Evolutionary conservation across 2,329 filamentous ascomycete genomes (phyloP).

Genomic region (Thielaviopsis musarum): DNA sequence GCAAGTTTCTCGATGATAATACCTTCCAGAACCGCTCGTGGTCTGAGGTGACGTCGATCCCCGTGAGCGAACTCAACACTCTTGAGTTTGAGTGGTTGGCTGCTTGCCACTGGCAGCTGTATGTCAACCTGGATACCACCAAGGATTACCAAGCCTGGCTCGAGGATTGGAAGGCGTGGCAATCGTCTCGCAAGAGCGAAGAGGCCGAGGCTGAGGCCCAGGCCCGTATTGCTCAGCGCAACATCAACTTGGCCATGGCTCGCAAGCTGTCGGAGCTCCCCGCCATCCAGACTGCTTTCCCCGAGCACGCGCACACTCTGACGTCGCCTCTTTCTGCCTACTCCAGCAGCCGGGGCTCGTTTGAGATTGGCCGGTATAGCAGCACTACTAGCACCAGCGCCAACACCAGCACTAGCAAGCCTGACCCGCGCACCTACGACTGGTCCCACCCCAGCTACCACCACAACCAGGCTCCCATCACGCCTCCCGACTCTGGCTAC

Average conservation of each 20-base stretch:
- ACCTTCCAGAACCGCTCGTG: conserved; percentile 95
- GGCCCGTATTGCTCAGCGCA: conserved; percentile 10
- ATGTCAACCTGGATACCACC: conserved; percentile 65
- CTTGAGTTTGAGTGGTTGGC: conserved; percentile 80
- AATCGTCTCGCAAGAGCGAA: conserved; percentile 34
- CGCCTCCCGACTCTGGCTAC: conserved; percentile 44
- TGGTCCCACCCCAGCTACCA: conserved; percentile 12
- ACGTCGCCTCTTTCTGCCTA: conserved; percentile 18
- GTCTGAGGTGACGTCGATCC: conserved; percentile 86
- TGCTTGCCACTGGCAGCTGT: conserved; percentile 68
- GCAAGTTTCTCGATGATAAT: conserved; percentile 94
- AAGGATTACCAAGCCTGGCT: conserved; percentile 52
- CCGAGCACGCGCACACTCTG: conserved; percentile 13
- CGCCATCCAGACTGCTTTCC: conserved; percentile 24
- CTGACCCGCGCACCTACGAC: conserved; percentile 9
- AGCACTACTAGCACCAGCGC: conserved; percentile 12
- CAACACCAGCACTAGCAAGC: conserved; percentile 4
- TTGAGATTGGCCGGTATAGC: conserved; percentile 23
- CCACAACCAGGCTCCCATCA: conserved; percentile 27
- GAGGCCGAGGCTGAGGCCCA: conserved; percentile 20
- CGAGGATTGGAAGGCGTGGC: conserved; percentile 42
- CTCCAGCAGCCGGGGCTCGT: conserved; percentile 16
- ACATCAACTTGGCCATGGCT: conserved; percentile 24
- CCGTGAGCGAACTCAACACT: conserved; percentile 65
- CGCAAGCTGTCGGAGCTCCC: conserved; percentile 34